Evolutionary conservation across 192 early-diverging fungal species (phyloP), one percentile per base, ranked within the genome.

Genomic region (Coemansia sp.): DNA sequence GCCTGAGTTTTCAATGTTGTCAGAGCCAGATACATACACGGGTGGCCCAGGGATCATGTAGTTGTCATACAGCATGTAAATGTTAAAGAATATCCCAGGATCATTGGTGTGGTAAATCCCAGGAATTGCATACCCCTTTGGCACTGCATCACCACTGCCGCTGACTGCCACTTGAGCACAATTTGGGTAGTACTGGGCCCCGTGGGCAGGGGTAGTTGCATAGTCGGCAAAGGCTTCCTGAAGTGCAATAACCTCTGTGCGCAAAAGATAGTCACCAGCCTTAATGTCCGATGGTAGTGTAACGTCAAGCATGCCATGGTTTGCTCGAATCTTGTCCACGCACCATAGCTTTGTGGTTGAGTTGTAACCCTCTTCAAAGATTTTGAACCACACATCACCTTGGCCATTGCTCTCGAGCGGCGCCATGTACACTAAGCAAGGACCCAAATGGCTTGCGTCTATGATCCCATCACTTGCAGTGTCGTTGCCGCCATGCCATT

Each of bases 341-440:
- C 71, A 73, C 71, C 65, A 73, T 19, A 50, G 49, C 15, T 45
- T 38, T 15, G 25, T 62, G 9, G 53, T 35, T 14, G 45, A 42
- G 11, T 73, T 40, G 25, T 62, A 73, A n/a, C 71, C 71, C 19
- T 67, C 59, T 45, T 73, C 71, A 19, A 67, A 71, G 9, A 71
- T 65, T 35, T 71, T 71, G 49, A 65, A 71, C 62, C 57, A 71
- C 14, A 63, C 63, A 42, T 65, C 4, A 2, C 62, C 69, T 11
- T 32, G 33, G 25, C 69, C 69, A 36, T 71, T 71, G 58, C 69
- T 71, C 40, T 59, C 55, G 36, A 71, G 20, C 2, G 69, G 69
- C 5, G 69, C 69, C 69, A 71, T 71, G 38, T 71, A 71, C 19
- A 71, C 69, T 36, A 71, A 23, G 32, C 62, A 71, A 2, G 69